These are phyloP conservation scores for Miamiensis avidus DNA, from an alignment of 169 alveolate species.

Conservation along the genomic window DNA sequence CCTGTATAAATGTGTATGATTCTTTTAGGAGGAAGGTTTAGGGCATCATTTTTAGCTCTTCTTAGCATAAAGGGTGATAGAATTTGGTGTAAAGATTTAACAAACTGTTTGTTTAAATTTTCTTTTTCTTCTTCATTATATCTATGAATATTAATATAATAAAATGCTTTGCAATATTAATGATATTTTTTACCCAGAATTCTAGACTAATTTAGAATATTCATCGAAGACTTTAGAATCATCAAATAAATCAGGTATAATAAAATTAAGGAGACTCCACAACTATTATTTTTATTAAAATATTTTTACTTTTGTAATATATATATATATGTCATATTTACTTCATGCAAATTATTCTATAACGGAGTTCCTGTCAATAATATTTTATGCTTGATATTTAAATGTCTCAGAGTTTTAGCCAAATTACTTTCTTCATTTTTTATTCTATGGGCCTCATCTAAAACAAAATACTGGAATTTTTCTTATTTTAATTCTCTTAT, in stretches of 20 bases:
- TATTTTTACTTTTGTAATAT: no score
- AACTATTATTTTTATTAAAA: slow-evolving; percentile 34
- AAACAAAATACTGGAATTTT: slow-evolving; percentile 83
- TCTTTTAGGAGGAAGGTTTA: slow-evolving; percentile 84
- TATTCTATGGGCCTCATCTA: slow-evolving; percentile 92
- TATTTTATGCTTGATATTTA: slow-evolving; percentile 81
- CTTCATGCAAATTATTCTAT: slow-evolving; percentile 87
- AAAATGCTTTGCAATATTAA: slow-evolving; percentile 83
- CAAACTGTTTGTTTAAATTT: slow-evolving; percentile 77
- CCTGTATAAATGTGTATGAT: slow-evolving; percentile 88
- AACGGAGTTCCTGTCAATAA: slow-evolving; percentile 91
- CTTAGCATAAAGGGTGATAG: slow-evolving; percentile 87
- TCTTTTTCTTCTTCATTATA: slow-evolving; percentile 58
- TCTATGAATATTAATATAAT: slow-evolving; percentile 9
- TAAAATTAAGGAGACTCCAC: slow-evolving; percentile 85
- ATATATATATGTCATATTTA: no score
- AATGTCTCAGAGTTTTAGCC: slow-evolving; percentile 69
- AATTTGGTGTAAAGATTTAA: slow-evolving; percentile 81
- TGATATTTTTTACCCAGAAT: background rate
- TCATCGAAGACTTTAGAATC: slow-evolving; percentile 94
- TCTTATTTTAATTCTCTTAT: slow-evolving; percentile 62
- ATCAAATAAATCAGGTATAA: slow-evolving; percentile 94
- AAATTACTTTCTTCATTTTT: slow-evolving; percentile 85
- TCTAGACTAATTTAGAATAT: slow-evolving; percentile 53
- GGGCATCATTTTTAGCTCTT: slow-evolving; percentile 87